Percentiles rank a stretch among this genome's conserved stretches.
Conservation (phyloP, 164 flowering plant genomes). For the Liquidambar formosana region DNA sequence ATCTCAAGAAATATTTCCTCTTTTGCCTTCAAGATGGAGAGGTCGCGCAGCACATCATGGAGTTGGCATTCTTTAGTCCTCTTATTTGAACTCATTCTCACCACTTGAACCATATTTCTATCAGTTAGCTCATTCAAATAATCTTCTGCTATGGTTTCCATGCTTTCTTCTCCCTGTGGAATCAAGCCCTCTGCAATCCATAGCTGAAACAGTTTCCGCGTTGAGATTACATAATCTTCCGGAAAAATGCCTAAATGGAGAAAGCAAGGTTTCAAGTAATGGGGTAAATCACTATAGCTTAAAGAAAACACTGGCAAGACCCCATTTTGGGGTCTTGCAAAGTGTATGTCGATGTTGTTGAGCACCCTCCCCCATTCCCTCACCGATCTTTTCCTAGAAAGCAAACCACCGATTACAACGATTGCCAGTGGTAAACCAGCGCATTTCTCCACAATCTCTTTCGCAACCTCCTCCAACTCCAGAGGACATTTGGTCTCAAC, state of each 20-base stretch:
- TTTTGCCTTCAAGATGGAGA: constrained; percentile 5
- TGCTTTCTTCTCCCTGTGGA: background rate
- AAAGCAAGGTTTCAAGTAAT: constrained; percentile 29
- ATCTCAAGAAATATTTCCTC: constrained; percentile 2
- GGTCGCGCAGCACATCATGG: constrained; percentile 18
- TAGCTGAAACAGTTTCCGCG: constrained; percentile 19
- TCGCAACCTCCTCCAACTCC: constrained; percentile 10
- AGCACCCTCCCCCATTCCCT: constrained; percentile 26
- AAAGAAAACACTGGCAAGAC: constrained; percentile 13
- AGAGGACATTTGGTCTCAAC: constrained; percentile 8
- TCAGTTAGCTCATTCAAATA: constrained; percentile 29
- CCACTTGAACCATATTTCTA: constrained; percentile 29
- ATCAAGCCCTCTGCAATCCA: constrained; percentile 40
- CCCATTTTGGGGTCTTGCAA: constrained; percentile 4
- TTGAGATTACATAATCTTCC: constrained; percentile 22
- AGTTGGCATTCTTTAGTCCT: constrained; percentile 14
- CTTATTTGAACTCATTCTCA: constrained; percentile 3
- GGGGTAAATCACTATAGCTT: constrained; percentile 30
- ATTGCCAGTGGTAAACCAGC: constrained; percentile 23
- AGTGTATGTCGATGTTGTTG: constrained; percentile 9
- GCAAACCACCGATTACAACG: constrained; percentile 30
- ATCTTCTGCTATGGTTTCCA: constrained; percentile 25
- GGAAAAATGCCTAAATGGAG: constrained; percentile 31
- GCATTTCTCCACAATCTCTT: constrained; percentile 18
- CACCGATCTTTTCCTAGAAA: constrained; percentile 7